Conservation (phyloP, 1,284 basidiomycete species). For the Fomitopsis palustris region DNA sequence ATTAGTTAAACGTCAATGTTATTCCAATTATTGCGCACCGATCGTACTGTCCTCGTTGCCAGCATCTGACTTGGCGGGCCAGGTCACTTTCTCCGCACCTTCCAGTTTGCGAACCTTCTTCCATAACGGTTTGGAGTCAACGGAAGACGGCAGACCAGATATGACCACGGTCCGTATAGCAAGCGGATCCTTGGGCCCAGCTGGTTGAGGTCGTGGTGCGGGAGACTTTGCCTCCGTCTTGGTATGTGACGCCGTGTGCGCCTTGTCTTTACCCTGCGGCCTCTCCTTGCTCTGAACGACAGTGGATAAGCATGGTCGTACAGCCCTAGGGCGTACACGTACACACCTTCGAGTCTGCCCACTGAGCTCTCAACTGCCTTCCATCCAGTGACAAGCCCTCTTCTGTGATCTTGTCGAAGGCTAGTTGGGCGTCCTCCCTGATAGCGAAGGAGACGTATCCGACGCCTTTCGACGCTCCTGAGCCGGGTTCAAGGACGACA, state of each 20-base stretch:
- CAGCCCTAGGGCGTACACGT: neutral
- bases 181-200: slow-evolving; percentile 57
- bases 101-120: slow-evolving; percentile 83
- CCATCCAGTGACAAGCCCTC: slow-evolving; percentile 59
- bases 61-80: slow-evolving; percentile 51
- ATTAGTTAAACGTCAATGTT: neutral
- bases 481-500: slow-evolving; percentile 80
- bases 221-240: slow-evolving; percentile 34
- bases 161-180: slow-evolving; percentile 82
- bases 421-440: slow-evolving; percentile 82
- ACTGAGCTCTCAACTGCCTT: slow-evolving; percentile 70
- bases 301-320: neutral
- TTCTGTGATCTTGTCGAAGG: slow-evolving; percentile 57
- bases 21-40: slow-evolving; percentile 15
- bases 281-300: neutral
- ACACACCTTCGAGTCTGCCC: slow-evolving; percentile 77
- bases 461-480: slow-evolving; percentile 91
- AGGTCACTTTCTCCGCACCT: slow-evolving; percentile 71
- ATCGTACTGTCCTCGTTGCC: slow-evolving; percentile 40
- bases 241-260: slow-evolving; percentile 12
- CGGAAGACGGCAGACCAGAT: slow-evolving; percentile 65
- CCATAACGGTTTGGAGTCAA: slow-evolving; percentile 79
- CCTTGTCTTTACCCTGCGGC: slow-evolving; percentile 27
- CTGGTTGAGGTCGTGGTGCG: slow-evolving; percentile 31
- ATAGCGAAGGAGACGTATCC: slow-evolving; percentile 95